Base-by-base conservation (phyloP, 176 grass and related monocot genomes). In the Lolium multiflorum region DNA sequence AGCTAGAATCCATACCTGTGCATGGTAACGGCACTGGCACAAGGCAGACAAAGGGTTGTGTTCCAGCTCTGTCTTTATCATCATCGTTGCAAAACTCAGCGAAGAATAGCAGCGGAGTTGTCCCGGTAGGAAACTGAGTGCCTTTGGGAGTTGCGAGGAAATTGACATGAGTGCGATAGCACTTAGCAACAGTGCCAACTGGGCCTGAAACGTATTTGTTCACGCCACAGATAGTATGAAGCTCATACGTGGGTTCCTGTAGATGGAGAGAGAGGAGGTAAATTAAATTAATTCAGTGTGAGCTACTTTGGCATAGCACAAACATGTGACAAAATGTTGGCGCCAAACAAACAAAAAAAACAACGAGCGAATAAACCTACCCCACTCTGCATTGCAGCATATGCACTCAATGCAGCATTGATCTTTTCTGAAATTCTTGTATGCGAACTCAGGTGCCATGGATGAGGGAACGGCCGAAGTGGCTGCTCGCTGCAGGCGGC, bases 121-220 rank as follows among this genome's bases (percentile, higher is more conserved):
- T 74, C 6, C 46, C 6, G 12, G 21, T 31, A 31, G 72, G 24
- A 28, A 75, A 75, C 47, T 52, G 47, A 52, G 7, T 5, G 72
- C 72, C 72, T 75, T 75, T 75, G 72, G 72, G 72, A 31, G 72
- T 75, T 5, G 72, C 47, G 24, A 75, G 72, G 47, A 75, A 75
- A 52, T 75, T 75, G 72, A 50, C 72, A 75, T 75, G 72, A 31
- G 24, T 50, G 72, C 3, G 47, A 24, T 75, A 75, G 47, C 13
- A 75, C 72, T 75, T 75, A 31, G 22, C 72, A 17, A 52, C 72
- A 18, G 24, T 75, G 6, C 72, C 72, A 75, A 75, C 72, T 31
- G 72, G 72, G 22, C 72, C 72, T 28, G 72, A 75, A 13, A 75
- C 47, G 3, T 1, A 11, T 50, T 75, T 2, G 47, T 75, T 75